These are phyloP conservation scores for Penicillium sp. DNA, from an alignment of 2,329 filamentous ascomycete genomes.

Conservation along the genomic window DNA sequence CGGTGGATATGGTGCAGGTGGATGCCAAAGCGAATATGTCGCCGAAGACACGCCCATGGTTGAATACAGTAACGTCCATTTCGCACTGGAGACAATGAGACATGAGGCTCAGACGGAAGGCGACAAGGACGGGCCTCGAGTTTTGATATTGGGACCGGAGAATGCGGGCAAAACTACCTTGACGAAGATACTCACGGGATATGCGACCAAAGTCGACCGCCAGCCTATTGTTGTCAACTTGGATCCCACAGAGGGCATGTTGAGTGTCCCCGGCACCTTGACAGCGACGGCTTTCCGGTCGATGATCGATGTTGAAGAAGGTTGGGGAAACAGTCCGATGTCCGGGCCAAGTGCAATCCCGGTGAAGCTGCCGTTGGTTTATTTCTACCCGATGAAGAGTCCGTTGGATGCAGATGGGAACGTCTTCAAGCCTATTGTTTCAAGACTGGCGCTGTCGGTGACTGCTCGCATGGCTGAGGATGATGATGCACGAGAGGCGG, in stretches of 20 bases:
- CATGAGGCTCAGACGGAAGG: slow-evolving; percentile 52
- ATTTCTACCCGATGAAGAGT: slow-evolving; percentile 74
- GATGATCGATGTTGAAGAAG: slow-evolving; percentile 81
- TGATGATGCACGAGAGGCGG: slow-evolving; percentile 63
- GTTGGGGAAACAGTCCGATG: slow-evolving; percentile 86
- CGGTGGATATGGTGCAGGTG: slow-evolving; percentile 57
- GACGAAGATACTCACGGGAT: slow-evolving; percentile 70
- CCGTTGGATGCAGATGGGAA: slow-evolving; percentile 65
- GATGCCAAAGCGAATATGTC: slow-evolving; percentile 63
- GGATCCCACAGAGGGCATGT: slow-evolving; percentile 74
- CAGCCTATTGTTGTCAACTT: slow-evolving; percentile 82
- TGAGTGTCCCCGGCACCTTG: slow-evolving; percentile 74
- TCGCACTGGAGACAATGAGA: slow-evolving; percentile 72
- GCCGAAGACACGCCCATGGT: slow-evolving; percentile 79
- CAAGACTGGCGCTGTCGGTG: slow-evolving; percentile 72
- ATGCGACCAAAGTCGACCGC: slow-evolving; percentile 68
- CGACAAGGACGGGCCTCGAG: slow-evolving; percentile 64
- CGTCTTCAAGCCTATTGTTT: slow-evolving; percentile 70
- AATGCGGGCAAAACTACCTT: slow-evolving; percentile 80
- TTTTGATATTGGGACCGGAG: slow-evolving; percentile 75
- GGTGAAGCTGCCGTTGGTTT: slow-evolving; percentile 86
- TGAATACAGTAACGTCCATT: slow-evolving; percentile 80
- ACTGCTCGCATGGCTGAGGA: slow-evolving; percentile 76
- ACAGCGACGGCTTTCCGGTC: slow-evolving; percentile 83
- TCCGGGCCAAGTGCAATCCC: slow-evolving; percentile 84